A percentile compares a stretch with the other conserved stretches of the same genome.
Conservation (phyloP, 768 basidiomycete species). For the Nidularia sp. region DNA sequence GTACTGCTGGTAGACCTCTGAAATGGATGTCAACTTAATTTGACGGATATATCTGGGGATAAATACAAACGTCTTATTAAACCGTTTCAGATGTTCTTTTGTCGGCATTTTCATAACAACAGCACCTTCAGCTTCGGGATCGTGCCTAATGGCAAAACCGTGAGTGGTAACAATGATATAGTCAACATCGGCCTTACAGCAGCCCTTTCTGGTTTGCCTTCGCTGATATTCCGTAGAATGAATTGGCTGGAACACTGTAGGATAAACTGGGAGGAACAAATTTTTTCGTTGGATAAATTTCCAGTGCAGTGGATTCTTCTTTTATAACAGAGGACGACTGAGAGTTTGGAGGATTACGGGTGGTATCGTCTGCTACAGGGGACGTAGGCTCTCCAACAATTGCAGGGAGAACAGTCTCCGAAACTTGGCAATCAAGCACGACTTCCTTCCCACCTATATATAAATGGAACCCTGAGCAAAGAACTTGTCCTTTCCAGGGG, state of each 20-base stretch:
- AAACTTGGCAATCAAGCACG: constrained; percentile 50
- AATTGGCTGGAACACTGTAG: constrained; percentile 42
- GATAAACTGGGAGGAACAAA: neutral
- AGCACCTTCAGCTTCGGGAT: constrained; percentile 72
- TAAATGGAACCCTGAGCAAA: constrained; percentile 40
- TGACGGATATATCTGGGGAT: neutral
- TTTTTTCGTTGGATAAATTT: too few species aligned
- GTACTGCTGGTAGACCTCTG: constrained; percentile 62
- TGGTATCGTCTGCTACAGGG: too few species aligned
- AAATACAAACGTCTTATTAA: constrained; percentile 62
- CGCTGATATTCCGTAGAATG: constrained; percentile 53
- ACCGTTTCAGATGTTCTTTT: constrained; percentile 57
- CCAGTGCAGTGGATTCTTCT: too few species aligned
- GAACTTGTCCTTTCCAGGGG: constrained; percentile 52
- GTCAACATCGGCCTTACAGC: constrained; percentile 36
- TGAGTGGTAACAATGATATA: neutral
- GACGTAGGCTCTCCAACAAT: too few species aligned
- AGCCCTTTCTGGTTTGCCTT: constrained; percentile 35
- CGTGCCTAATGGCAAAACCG: constrained; percentile 63
- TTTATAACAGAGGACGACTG: too few species aligned
- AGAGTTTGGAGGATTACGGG: too few species aligned
- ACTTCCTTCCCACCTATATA: constrained; percentile 60
- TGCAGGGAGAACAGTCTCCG: constrained; percentile 47
- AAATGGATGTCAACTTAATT: constrained; percentile 1
- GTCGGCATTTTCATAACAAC: constrained; percentile 83